Base-by-base conservation (phyloP, 257 asterid genomes). In the Nyctanthes arbortristis region DNA sequence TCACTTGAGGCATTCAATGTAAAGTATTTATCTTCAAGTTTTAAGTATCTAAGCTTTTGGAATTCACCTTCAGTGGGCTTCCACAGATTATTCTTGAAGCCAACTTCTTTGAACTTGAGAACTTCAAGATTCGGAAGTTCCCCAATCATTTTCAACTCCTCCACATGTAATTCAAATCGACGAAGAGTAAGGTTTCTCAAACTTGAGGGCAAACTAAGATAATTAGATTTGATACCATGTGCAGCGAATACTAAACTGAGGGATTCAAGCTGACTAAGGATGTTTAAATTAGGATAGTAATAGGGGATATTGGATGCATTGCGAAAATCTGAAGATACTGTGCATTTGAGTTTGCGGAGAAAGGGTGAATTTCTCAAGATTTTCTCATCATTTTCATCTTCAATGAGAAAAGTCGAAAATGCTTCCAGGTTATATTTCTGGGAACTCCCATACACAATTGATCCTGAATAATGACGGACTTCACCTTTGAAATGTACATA, bases 11-110 rank as follows among this genome's bases (percentile, higher is more conserved):
- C 63, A 20, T 37, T 34, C 75, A 71, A 77, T 20, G 6, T 7
- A 18, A 72, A 14, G 12, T 62, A n/a, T 35, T 32, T 2, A 2
- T 16, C 12, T 0, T 40, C 56, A 61, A 76, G 61, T 45, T 66
- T 64, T 56, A 70, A 70, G 63, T 65, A 66, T 32, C 31, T 49
- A 33, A 71, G 71, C 70, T 71, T 35, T 59, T 66, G 73, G 65
- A 70, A 76, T 54, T 61, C 73, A 3, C 34, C 65, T 1, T 70
- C 76, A 32, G 20, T 69, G 70, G 14, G n/a, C n/a, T 49, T 39
- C 80, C 81, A 77, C 20, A 0, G 32, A 25, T 61, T 0, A 10
- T 45, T 66, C 25, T 4, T 1, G 24, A 20, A 65, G 37, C 69
- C 43, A 22, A 9, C 18, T 4, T 2, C 0, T 25, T 3, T 7